phyloP scores from a whole-genome alignment of 2,329 filamentous ascomycete genomes.

The Alternaria gaisen region DNA sequence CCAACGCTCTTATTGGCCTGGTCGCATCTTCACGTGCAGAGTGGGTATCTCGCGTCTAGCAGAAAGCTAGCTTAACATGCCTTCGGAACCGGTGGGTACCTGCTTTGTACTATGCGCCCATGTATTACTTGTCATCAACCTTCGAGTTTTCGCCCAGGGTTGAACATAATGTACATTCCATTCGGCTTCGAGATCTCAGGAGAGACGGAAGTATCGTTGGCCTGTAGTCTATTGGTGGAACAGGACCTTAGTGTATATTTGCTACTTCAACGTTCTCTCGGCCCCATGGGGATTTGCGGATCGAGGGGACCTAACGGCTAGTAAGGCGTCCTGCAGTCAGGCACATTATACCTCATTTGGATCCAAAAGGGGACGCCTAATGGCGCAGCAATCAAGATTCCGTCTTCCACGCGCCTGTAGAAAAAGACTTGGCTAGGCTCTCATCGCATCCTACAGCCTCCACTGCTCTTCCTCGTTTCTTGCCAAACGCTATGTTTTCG shows the following conservation, averaged over 20 bases:
- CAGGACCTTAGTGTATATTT: neutral
- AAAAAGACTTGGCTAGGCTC: neutral
- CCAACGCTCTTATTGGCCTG: neutral
- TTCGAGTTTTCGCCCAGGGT: no score
- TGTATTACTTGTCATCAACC: no score
- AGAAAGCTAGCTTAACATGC: no score
- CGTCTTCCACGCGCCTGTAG: neutral
- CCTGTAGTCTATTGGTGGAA: no score
- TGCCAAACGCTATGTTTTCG: neutral
- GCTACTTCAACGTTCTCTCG: neutral
- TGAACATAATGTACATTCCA: no score
- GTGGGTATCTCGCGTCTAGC: neutral
- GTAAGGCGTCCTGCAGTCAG: neutral
- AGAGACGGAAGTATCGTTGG: no score
- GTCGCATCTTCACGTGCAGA: neutral
- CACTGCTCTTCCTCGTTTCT: neutral
- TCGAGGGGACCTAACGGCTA: neutral
- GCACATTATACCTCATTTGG: neutral
- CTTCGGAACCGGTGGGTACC: no score
- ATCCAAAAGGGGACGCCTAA: neutral
- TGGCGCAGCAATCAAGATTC: conserved; percentile 1
- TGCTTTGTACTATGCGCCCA: no score
- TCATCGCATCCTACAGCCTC: neutral
- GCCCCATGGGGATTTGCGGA: neutral
- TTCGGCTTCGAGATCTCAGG: no score